Conservation (phyloP, 192 early-diverging fungal species). For the Lobosporangium transversale region DNA sequence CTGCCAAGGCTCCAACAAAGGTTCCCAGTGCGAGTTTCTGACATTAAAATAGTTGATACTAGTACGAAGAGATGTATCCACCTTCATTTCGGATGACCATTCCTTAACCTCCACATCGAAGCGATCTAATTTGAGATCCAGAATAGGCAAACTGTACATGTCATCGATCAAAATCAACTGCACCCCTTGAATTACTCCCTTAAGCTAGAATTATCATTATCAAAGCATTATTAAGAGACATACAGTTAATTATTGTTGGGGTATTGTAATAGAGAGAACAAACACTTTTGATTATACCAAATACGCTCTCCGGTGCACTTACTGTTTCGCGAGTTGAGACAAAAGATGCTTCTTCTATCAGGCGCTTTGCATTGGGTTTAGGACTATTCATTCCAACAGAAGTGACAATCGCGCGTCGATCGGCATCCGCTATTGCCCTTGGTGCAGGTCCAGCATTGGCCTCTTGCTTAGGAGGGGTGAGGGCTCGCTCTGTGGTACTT, state of each 20-base stretch:
- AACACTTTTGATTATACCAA: too few species aligned
- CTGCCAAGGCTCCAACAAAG: constrained; percentile 91
- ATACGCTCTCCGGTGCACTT: constrained; percentile 5
- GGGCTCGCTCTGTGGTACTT: neutral
- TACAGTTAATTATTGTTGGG: too few species aligned
- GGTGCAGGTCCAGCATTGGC: constrained; percentile 1
- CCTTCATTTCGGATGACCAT: constrained; percentile 78
- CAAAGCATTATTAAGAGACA: too few species aligned
- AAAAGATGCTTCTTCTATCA: constrained; percentile 43
- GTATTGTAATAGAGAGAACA: too few species aligned
- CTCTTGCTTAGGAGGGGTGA: constrained; percentile 16
- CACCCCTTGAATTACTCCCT: constrained; percentile 72
- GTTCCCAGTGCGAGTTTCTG: constrained; percentile 99
- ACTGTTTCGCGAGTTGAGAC: constrained; percentile 66
- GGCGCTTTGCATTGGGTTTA: constrained; percentile 24
- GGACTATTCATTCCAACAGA: neutral
- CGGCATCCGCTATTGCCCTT: constrained; percentile 20
- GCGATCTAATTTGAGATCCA: constrained; percentile 84
- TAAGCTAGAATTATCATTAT: too few species aligned
- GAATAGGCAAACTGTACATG: constrained; percentile 91
- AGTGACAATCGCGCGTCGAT: constrained; percentile 6
- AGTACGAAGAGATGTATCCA: constrained; percentile 75
- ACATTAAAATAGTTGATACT: constrained; percentile 96
- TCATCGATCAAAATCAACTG: constrained; percentile 93
- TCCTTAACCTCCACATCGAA: constrained; percentile 82